A percentile compares a stretch with the other conserved stretches of the same genome.
These are phyloP conservation scores for Beauveria rudraprayagi DNA, from an alignment of 2,329 filamentous ascomycete species.

Conservation along the genomic window DNA sequence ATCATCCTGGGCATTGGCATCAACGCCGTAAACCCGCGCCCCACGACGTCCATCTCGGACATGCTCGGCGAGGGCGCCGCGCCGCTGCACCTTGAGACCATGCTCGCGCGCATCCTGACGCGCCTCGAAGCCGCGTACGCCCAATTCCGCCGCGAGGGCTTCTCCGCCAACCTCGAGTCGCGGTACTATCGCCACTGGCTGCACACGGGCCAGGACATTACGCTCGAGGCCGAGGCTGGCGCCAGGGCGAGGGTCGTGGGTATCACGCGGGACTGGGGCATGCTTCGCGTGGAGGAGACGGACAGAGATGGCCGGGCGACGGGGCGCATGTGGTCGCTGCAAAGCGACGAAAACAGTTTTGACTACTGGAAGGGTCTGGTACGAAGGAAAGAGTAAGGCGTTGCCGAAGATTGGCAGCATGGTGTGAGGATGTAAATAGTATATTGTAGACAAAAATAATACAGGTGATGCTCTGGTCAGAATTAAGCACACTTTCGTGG, in stretches of 20 bases:
- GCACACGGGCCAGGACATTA: constrained; percentile 65
- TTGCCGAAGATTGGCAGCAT: neutral
- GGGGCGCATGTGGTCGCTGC: constrained; percentile 72
- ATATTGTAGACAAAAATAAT: constrained; percentile 8
- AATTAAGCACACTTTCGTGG: neutral
- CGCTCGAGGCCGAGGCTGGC: constrained; percentile 72
- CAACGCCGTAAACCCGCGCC: constrained; percentile 75
- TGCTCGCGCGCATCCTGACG: constrained; percentile 74
- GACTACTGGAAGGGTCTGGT: constrained; percentile 91
- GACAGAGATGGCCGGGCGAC: constrained; percentile 64
- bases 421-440: neutral
- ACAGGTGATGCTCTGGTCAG: constrained; percentile 1
- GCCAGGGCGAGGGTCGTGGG: constrained; percentile 70
- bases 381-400: constrained; percentile 61
- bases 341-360: constrained; percentile 97
- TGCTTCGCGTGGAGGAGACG: constrained; percentile 78
- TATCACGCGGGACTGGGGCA: constrained; percentile 85
- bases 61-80: constrained; percentile 47
- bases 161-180: constrained; percentile 62
- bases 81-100: constrained; percentile 64
- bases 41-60: constrained; percentile 78
- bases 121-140: constrained; percentile 70
- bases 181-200: constrained; percentile 81
- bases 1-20: constrained; percentile 80
- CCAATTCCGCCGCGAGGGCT: constrained; percentile 67